Base-by-base conservation (phyloP, 345 rosid species). In the Gossypium arboreum region DNA sequence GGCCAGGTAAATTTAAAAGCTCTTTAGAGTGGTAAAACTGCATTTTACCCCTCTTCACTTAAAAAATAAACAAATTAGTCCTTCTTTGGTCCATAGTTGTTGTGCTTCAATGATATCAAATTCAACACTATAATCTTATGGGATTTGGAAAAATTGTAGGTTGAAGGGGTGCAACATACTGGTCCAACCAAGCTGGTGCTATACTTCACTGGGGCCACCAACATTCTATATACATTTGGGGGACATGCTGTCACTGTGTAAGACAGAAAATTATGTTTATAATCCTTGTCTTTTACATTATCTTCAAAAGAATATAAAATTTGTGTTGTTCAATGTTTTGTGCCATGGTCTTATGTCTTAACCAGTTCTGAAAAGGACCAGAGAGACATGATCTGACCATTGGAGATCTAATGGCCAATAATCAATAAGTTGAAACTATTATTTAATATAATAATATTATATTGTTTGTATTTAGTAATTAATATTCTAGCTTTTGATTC, bases 191-290 rank as follows among this genome's bases (percentile, higher is more conserved):
- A 88, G 83, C 77, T 93, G 83, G 99, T 94, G 63, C 83, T 94
- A 8, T 94, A 94, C 75, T 94, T 92, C 83, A 94, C 98, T 2
- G 98, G 98, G 86, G 98, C 98, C 85, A 94, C 98, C 75, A 94
- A 94, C 98, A 94, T 94, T 92, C 98, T 94, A 80, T 94, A 94
- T 79, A 94, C 98, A 60, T 94, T 94, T 79, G 98, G 98, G 63
- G 98, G 98, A 78, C 98, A 94, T 82, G 99, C 99, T 75, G 98
- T 95, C 55, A 95, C 99, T 44, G 99, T 95, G 99, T 92, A 91
- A 84, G 94, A 81, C 84, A 64, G 61, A 34, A 2, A 9, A 55
- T 73, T 56, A 11, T n/a, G 43, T 73, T 57, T 16, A 67, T n/a
- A 3, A 29, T 72, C 59, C 79, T 66, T 79, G 85, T 84, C 86